phyloP scores from a whole-genome alignment of 768 basidiomycete species.

The Clavulina sp. region DNA sequence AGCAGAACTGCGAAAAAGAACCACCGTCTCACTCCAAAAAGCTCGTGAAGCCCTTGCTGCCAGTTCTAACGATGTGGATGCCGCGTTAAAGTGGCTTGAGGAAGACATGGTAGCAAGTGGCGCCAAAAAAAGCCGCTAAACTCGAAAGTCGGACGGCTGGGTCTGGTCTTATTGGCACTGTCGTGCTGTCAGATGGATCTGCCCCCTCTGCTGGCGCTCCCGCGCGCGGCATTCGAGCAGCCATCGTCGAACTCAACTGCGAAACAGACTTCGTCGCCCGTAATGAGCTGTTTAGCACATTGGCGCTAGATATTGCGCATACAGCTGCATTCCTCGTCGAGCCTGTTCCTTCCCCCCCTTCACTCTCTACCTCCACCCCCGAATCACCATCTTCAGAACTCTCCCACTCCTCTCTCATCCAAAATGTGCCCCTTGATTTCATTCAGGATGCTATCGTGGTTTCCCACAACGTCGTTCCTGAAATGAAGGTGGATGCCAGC shows the following conservation, averaged over 20 bases:
- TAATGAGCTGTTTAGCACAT: constrained; percentile 60
- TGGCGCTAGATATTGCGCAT: constrained; percentile 66
- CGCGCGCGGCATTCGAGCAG: constrained; percentile 43
- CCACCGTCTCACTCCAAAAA: constrained; percentile 67
- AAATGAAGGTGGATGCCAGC: too few species aligned
- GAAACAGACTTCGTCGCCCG: constrained; percentile 94
- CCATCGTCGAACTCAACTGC: constrained; percentile 85
- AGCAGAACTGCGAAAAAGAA: constrained; percentile 67
- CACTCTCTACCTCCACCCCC: background rate
- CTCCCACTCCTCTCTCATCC: constrained; percentile 21
- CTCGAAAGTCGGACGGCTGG: constrained; percentile 64
- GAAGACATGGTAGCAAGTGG: constrained; percentile 55
- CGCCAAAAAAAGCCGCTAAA: constrained; percentile 67
- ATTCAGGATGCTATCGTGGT: constrained; percentile 54
- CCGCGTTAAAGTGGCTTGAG: constrained; percentile 66
- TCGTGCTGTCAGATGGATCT: constrained; percentile 23
- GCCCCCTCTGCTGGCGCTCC: constrained; percentile 21
- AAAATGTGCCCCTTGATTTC: constrained; percentile 31
- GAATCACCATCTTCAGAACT: background rate
- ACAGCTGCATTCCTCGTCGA: constrained; percentile 61
- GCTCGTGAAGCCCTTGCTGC: constrained; percentile 74
- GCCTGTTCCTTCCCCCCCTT: constrained; percentile 15
- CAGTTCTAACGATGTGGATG: constrained; percentile 52
- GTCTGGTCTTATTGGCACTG: constrained; percentile 53
- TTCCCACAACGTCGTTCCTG: constrained; percentile 21